Base-by-base conservation (phyloP, 23 red algal species). In the Gracilaria vermiculophylla region DNA sequence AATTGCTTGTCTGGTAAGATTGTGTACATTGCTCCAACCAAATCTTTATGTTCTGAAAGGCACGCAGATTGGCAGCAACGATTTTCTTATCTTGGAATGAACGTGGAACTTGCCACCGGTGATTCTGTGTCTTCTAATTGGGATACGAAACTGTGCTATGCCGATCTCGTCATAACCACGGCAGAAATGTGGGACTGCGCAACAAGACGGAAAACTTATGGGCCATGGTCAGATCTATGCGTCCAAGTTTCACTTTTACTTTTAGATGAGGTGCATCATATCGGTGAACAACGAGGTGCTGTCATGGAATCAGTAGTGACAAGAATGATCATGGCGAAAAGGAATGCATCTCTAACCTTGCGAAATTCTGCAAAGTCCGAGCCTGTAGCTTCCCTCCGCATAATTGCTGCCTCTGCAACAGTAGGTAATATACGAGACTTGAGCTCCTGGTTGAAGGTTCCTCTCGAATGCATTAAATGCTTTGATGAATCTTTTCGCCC, bases 241-340 rank as follows among this genome's bases (percentile, higher is more conserved):
- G 47, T 12, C 10, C 47, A 75, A 75, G 78, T 90, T 41, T 19
- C 81, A 21, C 58, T 95, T 12, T 52, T 95, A 14, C 35, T 95
- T 52, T 20, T 95, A 6, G 92, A 95, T 86, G 92, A 95, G 79
- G 82, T 95, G n/a, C 92, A 95, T 33, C 75, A 74, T 27, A 50
- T 95, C 51, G 78, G 76, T 23, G 85, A 95, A 16, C 15, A 45
- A 60, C 85, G 92, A 32, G 92, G 92, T 62, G 14, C 52, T 55
- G 61, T 84, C 2, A 28, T 91, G n/a, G 92, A 95, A 37, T 85
- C 92, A 17, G 82, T 95, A 23, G 65, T 95, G 44, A 82, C 92
- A n/a, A 32, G 92, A 42, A 95, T 95, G 82, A 32, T 84, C 15
- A 39, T 87, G 23, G 29, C 85, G 11, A 58, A 40, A 2, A 16